These are phyloP conservation scores for Colletotrichum sp. DNA, from an alignment of 2,329 filamentous ascomycete genomes.

Conservation along the genomic window DNA sequence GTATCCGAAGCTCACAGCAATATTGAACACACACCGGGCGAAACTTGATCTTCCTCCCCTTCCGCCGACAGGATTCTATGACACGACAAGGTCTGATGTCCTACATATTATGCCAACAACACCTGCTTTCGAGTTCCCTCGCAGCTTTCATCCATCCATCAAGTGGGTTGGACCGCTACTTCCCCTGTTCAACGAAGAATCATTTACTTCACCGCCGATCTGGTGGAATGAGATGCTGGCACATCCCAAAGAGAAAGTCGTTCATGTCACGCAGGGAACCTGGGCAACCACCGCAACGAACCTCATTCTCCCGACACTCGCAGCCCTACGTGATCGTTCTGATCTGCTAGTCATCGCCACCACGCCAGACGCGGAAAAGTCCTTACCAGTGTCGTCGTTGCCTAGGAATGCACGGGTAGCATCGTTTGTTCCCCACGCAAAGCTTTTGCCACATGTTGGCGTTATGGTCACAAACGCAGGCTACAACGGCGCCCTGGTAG, in stretches of 20 bases:
- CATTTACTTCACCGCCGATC: neutral
- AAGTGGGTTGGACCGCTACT: conserved; percentile 17
- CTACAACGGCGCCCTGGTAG: conserved; percentile 23
- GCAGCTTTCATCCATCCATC: conserved; percentile 11
- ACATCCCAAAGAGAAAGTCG: conserved; percentile 21
- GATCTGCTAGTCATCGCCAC: conserved; percentile 8
- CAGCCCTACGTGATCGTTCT: neutral
- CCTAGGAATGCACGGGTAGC: conserved; percentile 1
- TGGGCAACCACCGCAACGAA: conserved; percentile 12
- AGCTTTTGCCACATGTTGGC: conserved; percentile 31
- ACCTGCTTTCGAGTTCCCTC: conserved; percentile 24
- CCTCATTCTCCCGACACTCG: conserved; percentile 20
- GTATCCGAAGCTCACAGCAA: neutral
- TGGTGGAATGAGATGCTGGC: conserved; percentile 28
- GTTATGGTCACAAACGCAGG: conserved; percentile 26
- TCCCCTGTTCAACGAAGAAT: neutral
- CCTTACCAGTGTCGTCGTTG: neutral
- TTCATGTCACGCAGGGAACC: conserved; percentile 25
- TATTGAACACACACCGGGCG: neutral
- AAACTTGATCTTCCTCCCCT: neutral
- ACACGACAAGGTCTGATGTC: neutral
- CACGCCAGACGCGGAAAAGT: neutral
- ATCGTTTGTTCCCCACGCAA: conserved; percentile 19
- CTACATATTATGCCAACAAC: conserved; percentile 7
- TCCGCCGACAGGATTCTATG: neutral